Evolutionary conservation across 345 rosid genomes (phyloP).

Genomic region (Brassica cretica): DNA sequence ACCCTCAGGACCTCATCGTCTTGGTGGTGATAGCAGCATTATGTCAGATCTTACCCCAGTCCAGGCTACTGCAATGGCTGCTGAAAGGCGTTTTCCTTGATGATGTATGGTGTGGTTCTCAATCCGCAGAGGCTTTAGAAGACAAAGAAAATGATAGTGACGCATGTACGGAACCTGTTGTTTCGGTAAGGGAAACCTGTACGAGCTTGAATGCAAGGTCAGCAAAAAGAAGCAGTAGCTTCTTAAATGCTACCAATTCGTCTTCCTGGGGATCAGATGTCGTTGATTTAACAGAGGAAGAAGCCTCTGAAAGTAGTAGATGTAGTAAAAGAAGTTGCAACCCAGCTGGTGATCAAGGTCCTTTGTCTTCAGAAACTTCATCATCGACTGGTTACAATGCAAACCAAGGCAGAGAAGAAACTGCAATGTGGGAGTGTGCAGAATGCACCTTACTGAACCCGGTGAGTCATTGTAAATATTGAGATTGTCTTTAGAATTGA

Average conservation of each 20-base stretch:
- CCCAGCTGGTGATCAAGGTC: conserved; percentile 22
- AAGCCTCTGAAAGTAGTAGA: conserved; percentile 14
- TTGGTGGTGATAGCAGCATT: conserved; percentile 78
- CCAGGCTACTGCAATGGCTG: conserved; percentile 97
- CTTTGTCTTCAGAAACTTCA: conserved; percentile 22
- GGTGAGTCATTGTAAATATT: conserved; percentile 47
- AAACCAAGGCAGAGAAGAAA: conserved; percentile 39
- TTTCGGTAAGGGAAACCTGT: too few species aligned
- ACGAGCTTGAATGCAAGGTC: too few species aligned
- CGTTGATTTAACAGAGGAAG: conserved; percentile 43
- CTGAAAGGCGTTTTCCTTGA: conserved; percentile 84
- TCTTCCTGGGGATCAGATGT: conserved; percentile 32
- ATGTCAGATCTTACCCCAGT: conserved; percentile 82
- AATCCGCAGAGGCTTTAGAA: conserved; percentile 45
- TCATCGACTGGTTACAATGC: conserved; percentile 25
- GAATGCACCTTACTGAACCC: conserved; percentile 77
- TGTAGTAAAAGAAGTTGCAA: conserved; percentile 50
- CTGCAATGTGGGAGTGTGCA: conserved; percentile 68
- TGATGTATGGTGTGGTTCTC: conserved; percentile 87
- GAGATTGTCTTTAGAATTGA: background rate
- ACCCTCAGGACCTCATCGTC: conserved; percentile 76
- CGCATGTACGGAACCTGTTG: conserved; percentile 23
- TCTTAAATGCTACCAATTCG: conserved; percentile 26
- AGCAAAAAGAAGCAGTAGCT: conserved; percentile 51
- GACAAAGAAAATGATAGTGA: conserved; percentile 44